phyloP scores from a whole-genome alignment of 306 rosid species.

The Geum urbanum region DNA sequence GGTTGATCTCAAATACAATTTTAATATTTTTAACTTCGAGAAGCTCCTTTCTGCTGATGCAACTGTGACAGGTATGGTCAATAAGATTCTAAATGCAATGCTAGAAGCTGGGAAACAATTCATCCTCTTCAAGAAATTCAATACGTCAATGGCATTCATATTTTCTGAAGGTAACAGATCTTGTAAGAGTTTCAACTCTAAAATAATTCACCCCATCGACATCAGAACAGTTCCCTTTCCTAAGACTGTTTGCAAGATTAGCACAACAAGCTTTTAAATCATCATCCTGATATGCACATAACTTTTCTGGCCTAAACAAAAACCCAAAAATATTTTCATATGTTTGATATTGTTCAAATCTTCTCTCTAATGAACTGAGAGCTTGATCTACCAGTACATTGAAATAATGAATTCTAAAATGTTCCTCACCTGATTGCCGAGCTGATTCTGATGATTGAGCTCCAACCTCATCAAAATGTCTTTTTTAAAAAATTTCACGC shows the following conservation, averaged over 20 bases:
- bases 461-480: neutral
- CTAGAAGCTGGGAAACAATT: neutral
- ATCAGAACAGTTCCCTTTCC: neutral
- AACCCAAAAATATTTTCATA: conserved; percentile 6
- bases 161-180: no score
- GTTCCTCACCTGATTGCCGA: neutral
- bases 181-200: neutral
- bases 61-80: neutral
- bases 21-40: neutral
- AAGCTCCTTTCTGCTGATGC: neutral
- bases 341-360: neutral
- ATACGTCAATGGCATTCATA: neutral
- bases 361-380: neutral
- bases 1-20: neutral
- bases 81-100: neutral
- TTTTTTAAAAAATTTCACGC: neutral
- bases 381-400: neutral
- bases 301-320: neutral
- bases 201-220: neutral
- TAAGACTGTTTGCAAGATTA: neutral
- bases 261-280: neutral
- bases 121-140: neutral
- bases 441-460: neutral
- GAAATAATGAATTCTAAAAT: neutral
- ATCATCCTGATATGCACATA: neutral